Conservation (phyloP, 2,329 filamentous ascomycete species). For the Trichoderma cornu-damae region DNA sequence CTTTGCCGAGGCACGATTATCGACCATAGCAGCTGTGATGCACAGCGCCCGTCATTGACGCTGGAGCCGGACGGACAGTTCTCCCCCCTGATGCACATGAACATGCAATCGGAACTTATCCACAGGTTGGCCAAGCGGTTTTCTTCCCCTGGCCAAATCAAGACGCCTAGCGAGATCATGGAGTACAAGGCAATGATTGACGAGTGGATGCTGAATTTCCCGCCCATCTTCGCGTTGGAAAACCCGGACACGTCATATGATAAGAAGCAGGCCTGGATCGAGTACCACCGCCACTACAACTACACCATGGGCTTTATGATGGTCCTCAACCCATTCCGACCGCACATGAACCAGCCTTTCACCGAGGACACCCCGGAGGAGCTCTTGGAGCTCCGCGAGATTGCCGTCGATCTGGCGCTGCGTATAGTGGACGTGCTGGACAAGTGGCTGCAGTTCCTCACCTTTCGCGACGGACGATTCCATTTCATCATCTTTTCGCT, state of each 20-base stretch:
- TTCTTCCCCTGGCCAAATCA: constrained; percentile 26
- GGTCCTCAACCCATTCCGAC: constrained; percentile 43
- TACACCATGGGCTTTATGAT: constrained; percentile 42
- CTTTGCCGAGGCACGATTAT: constrained; percentile 30
- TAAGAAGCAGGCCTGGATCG: constrained; percentile 36
- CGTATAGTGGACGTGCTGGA: constrained; percentile 38
- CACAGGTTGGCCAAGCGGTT: constrained; percentile 25
- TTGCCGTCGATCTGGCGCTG: constrained; percentile 40
- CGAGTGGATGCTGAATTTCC: constrained; percentile 40
- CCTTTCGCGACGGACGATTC: constrained; percentile 44
- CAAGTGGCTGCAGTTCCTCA: constrained; percentile 39
- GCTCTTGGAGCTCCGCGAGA: constrained; percentile 34
- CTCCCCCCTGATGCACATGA: constrained; percentile 31
- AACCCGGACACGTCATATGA: constrained; percentile 40
- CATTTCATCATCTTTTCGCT: constrained; percentile 48
- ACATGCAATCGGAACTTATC: constrained; percentile 28
- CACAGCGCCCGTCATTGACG: constrained; percentile 28
- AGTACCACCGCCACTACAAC: constrained; percentile 43
- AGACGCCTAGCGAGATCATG: constrained; percentile 26
- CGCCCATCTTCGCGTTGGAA: constrained; percentile 36
- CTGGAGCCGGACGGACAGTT: constrained; percentile 26
- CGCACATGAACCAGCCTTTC: constrained; percentile 35
- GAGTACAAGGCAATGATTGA: constrained; percentile 32
- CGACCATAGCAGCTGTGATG: constrained; percentile 27
- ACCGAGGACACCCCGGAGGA: constrained; percentile 28